phyloP scores from a whole-genome alignment of 352 stramenopile species.

The Nothophytophthora sp. region DNA sequence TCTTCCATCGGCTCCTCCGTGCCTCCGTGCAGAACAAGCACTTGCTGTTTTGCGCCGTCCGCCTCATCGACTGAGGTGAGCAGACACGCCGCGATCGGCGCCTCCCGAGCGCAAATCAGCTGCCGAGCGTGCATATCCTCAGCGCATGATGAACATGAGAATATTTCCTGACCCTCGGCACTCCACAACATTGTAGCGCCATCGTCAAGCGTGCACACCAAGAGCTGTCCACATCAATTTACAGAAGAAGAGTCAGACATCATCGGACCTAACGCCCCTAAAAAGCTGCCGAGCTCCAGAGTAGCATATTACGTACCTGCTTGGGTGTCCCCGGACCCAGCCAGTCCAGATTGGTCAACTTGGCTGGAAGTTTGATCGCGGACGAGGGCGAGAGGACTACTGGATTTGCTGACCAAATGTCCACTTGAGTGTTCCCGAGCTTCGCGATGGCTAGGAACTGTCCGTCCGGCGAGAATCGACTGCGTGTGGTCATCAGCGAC shows the following conservation, averaged over 20 bases:
- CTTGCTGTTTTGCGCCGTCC: slow-evolving; percentile 28
- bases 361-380: slow-evolving; percentile 30
- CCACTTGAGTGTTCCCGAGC: slow-evolving; percentile 35
- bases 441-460: slow-evolving; percentile 39
- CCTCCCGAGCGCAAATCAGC: slow-evolving; percentile 33
- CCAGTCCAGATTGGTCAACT: slow-evolving; percentile 30
- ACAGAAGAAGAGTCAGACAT: too few species aligned
- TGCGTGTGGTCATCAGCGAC: slow-evolving; percentile 31
- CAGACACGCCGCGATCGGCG: slow-evolving; percentile 32
- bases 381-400: slow-evolving; percentile 16
- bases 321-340: slow-evolving; percentile 28
- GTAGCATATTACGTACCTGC: slow-evolving; percentile 25
- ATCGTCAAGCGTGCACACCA: slow-evolving; percentile 32
- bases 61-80: slow-evolving; percentile 23
- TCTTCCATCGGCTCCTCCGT: slow-evolving; percentile 38
- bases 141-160: slow-evolving; percentile 21
- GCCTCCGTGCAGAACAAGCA: slow-evolving; percentile 35
- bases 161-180: slow-evolving; percentile 28
- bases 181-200: slow-evolving; percentile 31
- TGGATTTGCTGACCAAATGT: slow-evolving; percentile 46
- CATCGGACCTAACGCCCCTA: too few species aligned
- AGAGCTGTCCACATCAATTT: slow-evolving; percentile 21
- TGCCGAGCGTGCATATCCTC: slow-evolving; percentile 25
- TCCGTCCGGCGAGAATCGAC: slow-evolving; percentile 38
- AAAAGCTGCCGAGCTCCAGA: too few species aligned